Base-by-base conservation (phyloP, 2,329 filamentous ascomycete species). In the Acephala macrosclerotiorum region DNA sequence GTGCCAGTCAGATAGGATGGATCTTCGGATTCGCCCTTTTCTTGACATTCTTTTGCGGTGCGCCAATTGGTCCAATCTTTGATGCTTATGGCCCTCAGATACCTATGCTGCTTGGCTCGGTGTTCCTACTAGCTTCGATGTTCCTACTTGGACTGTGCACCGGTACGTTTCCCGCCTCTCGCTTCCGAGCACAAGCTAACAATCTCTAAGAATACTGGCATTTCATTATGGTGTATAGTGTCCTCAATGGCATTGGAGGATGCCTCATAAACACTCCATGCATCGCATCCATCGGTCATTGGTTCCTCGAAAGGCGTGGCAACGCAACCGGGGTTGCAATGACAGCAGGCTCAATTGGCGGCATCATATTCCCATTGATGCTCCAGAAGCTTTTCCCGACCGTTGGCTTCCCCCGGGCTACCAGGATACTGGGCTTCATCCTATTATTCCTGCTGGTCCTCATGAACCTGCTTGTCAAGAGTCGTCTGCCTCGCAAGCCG, bases 41-140 rank as follows among this genome's bases (percentile, higher is more conserved):
- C 74, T 78, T 91, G 55, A 82, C 86, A n/a, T 92, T 91, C 77
- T 89, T 91, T 75, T 86, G 87, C 61, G 89, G 89, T 35, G 82
- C 91, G 4, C 87, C 90, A 70, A 85, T 91, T 60, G 89, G 89
- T n/a, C 89, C 89, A 0, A 80, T 91, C 38, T 92, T 92, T 70
- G 90, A 92, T 73, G 83, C 84, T 36, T 84, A 89, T 70, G 90
- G 90, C 0, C 89, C 89, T 0, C 80, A 84, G 66, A 62, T 29
- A 2, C 61, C 77, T 55, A 71, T 77, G n/a, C 66, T 74, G 20
- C 63, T 65, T 58, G 75, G 76, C 26, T 74, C 72, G 33, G 65
- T 76, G 26, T 70, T 75, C 9, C 58, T 76, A 16, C 35, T 75
- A 7, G 60, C 67, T 16, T 72, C 71, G 1, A 75, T 77, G 68